Percentiles rank a stretch among this genome's conserved stretches.
phyloP scores from a whole-genome alignment of 331 rosid genomes.

The Saraca asoca region DNA sequence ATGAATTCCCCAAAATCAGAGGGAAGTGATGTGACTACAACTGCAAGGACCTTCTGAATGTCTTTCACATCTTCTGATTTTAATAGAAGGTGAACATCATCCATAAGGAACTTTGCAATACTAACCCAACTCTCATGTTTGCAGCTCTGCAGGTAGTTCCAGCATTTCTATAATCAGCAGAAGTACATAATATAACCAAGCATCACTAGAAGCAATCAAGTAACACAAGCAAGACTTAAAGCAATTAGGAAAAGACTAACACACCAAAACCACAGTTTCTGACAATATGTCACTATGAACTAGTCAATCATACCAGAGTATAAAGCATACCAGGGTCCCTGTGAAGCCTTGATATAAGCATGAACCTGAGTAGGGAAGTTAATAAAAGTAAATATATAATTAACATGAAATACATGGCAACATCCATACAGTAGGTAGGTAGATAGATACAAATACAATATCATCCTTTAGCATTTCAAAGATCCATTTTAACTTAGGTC shows the following conservation, averaged over 20 bases:
- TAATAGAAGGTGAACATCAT: slow-evolving; percentile 78
- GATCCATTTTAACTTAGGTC: neutral
- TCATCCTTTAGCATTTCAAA: neutral
- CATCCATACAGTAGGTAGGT: neutral
- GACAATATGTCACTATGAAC: slow-evolving; percentile 5
- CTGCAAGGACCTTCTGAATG: slow-evolving; percentile 59
- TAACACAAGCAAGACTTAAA: slow-evolving; percentile 3
- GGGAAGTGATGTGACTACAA: slow-evolving; percentile 65
- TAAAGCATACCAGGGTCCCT: slow-evolving; percentile 87
- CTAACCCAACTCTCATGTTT: slow-evolving; percentile 87
- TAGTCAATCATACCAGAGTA: slow-evolving; percentile 65
- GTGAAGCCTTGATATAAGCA: slow-evolving; percentile 88
- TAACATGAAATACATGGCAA: neutral
- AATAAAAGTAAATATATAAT: slow-evolving; percentile 21
- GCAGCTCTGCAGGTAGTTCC: slow-evolving; percentile 77
- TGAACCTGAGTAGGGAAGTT: slow-evolving; percentile 60
- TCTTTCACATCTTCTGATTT: slow-evolving; percentile 61
- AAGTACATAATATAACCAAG: slow-evolving; percentile 26
- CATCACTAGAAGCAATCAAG: slow-evolving; percentile 19
- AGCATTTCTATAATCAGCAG: slow-evolving; percentile 15
- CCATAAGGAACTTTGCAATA: slow-evolving; percentile 76
- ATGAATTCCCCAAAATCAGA: slow-evolving; percentile 84
- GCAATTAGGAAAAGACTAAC: neutral
- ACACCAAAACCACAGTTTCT: neutral
- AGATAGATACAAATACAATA: too few relatives aligned